Evolutionary conservation across 768 basidiomycete genomes (phyloP).

Genomic region (Daedaleopsis sinensis): DNA sequence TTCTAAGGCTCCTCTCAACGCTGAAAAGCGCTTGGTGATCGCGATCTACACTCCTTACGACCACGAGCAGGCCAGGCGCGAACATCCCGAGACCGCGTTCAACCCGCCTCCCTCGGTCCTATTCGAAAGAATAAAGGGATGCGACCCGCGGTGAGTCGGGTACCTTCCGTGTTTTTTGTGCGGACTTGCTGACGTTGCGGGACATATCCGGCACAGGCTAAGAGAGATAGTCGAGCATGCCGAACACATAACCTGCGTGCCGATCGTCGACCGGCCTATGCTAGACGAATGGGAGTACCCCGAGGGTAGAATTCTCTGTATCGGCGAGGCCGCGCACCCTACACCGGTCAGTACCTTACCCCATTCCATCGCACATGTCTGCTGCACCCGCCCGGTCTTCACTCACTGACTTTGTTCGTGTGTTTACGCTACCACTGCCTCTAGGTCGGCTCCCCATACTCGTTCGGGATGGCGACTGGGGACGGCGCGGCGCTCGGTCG

Average conservation of each 20-base stretch:
- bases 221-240: constrained; percentile 18
- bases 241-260: constrained; percentile 1
- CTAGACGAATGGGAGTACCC: constrained; percentile 37
- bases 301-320: constrained; percentile 25
- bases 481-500: constrained; percentile 38
- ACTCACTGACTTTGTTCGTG: background rate
- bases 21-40: constrained; percentile 9
- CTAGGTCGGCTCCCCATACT: constrained; percentile 16
- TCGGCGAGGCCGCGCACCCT: constrained; percentile 40
- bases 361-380: background rate
- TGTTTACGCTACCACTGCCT: too few species aligned
- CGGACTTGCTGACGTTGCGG: too few species aligned
- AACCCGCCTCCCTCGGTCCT: background rate
- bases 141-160: background rate
- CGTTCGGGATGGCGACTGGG: constrained; percentile 30
- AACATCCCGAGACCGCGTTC: too few species aligned
- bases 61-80: background rate
- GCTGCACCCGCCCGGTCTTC: background rate
- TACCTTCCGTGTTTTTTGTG: too few species aligned
- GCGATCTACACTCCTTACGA: constrained; percentile 3
- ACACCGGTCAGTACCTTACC: constrained; percentile 25
- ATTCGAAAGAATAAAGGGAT: background rate
- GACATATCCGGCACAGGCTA: constrained; percentile 15
- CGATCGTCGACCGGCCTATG: constrained; percentile 17
- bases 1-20: constrained; percentile 5